Conservation (phyloP, 192 early-diverging fungal species). For the Backusella morwellensis region DNA sequence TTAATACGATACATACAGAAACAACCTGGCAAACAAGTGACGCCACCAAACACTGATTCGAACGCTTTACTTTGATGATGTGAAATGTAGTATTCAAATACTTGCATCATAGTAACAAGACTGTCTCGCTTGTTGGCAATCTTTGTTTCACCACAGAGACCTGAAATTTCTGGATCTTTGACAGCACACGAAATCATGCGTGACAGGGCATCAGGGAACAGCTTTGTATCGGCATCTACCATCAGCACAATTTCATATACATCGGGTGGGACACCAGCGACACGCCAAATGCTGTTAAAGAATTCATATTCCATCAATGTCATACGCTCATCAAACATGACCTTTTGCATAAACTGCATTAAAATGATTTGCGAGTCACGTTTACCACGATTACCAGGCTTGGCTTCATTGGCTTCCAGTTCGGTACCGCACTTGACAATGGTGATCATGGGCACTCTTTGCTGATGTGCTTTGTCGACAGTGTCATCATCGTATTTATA, state of each 20-base stretch:
- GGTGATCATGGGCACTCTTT: slow-evolving; percentile 69
- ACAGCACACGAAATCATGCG: slow-evolving; percentile 70
- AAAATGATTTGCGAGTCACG: slow-evolving; percentile 96
- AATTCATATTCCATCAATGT: slow-evolving; percentile 81
- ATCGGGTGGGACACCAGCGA: slow-evolving; percentile 70
- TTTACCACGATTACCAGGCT: slow-evolving; percentile 91
- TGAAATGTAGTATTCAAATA: slow-evolving; percentile 85
- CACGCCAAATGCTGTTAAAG: slow-evolving; percentile 71
- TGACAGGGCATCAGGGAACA: slow-evolving; percentile 70
- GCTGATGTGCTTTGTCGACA: slow-evolving; percentile 63
- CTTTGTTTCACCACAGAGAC: slow-evolving; percentile 80
- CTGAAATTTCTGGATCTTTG: slow-evolving; percentile 69
- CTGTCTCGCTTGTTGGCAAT: slow-evolving; percentile 76
- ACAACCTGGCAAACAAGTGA: slow-evolving; percentile 82
- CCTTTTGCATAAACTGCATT: slow-evolving; percentile 93
- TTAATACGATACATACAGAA: slow-evolving; percentile 89
- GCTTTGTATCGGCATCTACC: slow-evolving; percentile 84
- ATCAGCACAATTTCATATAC: slow-evolving; percentile 77
- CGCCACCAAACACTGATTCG: slow-evolving; percentile 82
- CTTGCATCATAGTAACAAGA: slow-evolving; percentile 80
- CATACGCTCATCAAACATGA: slow-evolving; percentile 87
- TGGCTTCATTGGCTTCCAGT: slow-evolving; percentile 60
- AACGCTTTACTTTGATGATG: slow-evolving; percentile 83
- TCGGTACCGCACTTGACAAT: slow-evolving; percentile 59
- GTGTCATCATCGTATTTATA: slow-evolving; percentile 75